Evolutionary conservation across 1,284 basidiomycete genomes (phyloP).

Genomic region (Microbotryum scabiosae): DNA sequence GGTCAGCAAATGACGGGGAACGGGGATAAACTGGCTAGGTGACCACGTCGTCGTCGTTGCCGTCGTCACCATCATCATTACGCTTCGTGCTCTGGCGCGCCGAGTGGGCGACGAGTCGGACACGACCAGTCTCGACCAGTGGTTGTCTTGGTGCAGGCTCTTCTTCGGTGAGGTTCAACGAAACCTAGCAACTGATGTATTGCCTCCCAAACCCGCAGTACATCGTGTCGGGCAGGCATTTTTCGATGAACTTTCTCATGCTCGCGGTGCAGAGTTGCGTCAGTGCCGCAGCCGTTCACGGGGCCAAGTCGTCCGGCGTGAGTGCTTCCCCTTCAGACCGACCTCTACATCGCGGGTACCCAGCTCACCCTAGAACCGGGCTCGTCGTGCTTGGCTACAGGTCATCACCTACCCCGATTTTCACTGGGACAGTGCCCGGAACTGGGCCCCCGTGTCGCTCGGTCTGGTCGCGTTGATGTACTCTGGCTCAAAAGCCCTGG

Average conservation of each 20-base stretch:
- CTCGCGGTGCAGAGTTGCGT: slow-evolving; percentile 82
- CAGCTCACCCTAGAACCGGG: background rate
- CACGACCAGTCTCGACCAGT: too few relatives aligned
- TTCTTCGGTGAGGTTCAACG: background rate
- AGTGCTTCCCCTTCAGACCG: slow-evolving; percentile 13
- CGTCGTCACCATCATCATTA: too few relatives aligned
- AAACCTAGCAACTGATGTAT: background rate
- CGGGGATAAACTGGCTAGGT: background rate
- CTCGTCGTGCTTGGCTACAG: background rate
- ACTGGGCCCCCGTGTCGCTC: background rate
- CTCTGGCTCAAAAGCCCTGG: slow-evolving; percentile 1
- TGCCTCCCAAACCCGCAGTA: slow-evolving; percentile 49
- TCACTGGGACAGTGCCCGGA: background rate
- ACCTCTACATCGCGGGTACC: slow-evolving; percentile 1
- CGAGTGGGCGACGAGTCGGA: too few relatives aligned
- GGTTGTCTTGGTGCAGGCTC: background rate
- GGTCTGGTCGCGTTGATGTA: slow-evolving; percentile 2
- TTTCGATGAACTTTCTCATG: slow-evolving; percentile 95
- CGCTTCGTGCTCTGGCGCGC: too few relatives aligned
- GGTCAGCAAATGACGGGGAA: background rate
- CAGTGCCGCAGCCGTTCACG: slow-evolving; percentile 67
- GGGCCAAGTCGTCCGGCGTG: slow-evolving; percentile 61
- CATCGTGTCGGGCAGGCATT: slow-evolving; percentile 84
- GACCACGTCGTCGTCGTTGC: background rate
- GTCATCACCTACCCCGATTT: background rate